Base-by-base conservation (phyloP, 1,284 basidiomycete species). In the Fomitopsis pinicola region DNA sequence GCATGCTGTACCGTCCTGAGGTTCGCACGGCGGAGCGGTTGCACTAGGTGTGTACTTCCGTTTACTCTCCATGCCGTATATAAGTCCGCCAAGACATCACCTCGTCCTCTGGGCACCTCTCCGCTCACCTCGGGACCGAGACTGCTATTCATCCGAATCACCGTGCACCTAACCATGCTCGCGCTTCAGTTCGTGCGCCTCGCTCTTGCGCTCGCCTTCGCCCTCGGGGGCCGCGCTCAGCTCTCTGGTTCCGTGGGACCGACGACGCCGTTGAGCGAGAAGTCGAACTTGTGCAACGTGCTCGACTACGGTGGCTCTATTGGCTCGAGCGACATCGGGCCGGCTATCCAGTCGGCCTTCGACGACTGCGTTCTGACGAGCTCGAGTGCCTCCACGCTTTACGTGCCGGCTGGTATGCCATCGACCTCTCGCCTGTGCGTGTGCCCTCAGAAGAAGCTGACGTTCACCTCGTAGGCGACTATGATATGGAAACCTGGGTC, bases 301-400 rank as follows among this genome's bases (percentile, higher is more conserved):
- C 68, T 75, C 36, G 63, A 72, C 61, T 75, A 73, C 59, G 73
- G 73, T 0, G 73, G 73, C 1, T 57, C 56, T 10, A 61, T 74
- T 45, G 73, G 73, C 22, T 73, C 72, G 36, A 67, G 63, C 58
- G 73, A 76, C 55, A 75, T 75, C 53, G 75, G 75, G 0, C 75
- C 75, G 48, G 73, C 75, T 1, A 76, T 76, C 48, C 62, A 64
- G 5, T 68, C 55, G 57, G 72, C 75, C 10, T 76, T 73, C 67
- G 71, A 62, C 33, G 65, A 72, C 60, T 75, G 72, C 54, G 71
- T 74, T 6, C 55, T 69, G 15, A 72, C 67, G 57, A 68, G 71
- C 58, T 64, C 68, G 36, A 59, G 58, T 5, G 70, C 69, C 2
- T 71, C 72, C 12, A 72, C 71, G 0, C 64, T 75, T 9, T 73